Base-by-base conservation (phyloP, 1,284 basidiomycete species). In the Trichosporon asahii region DNA sequence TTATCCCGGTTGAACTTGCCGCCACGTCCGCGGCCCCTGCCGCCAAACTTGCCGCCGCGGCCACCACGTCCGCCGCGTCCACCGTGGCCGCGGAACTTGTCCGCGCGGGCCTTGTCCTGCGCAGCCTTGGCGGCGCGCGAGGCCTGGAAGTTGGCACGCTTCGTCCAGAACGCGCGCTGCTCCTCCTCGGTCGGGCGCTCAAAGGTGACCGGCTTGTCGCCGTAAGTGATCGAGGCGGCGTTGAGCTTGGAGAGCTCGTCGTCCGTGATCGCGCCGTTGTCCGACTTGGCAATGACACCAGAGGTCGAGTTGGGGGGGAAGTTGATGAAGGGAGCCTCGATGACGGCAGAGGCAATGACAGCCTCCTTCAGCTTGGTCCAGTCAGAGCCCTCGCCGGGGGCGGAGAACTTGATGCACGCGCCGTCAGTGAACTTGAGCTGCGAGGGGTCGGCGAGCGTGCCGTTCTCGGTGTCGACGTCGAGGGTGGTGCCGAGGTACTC, bases 111-210 rank as follows among this genome's bases (percentile, higher is more conserved):
- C 46, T 70, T 57, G 23, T 61, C 37, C 78, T 78, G 25, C 76
- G 90, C 86, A 69, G 91, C 89, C 55, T 90, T 89, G 67, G 90
- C 90, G 44, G 85, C 82, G 68, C 81, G 80, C 63, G 81, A 80
- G 14, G 84, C 87, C 69, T 86, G 84, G 81, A 84, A 88, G 74
- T 85, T 87, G 75, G 88, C 88, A 23, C 90, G 89, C 11, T 89
- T 87, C 75, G 94, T 90, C 77, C 90, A 90, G 81, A 92, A 90
- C 75, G 90, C 90, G 67, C 94, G 86, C 60, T 92, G 90, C 60
- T 88, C 88, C 87, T 93, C 82, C 68, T 80, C 83, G 31, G 70
- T 64, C 77, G 80, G 77, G 68, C 75, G 73, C 64, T 71, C 72
- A 33, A 79, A 76, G 60, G 79, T 73, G 35, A 84, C 77, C 15